Evolutionary conservation across 129 eudicot species (phyloP), one percentile per base, ranked within the genome.

Genomic region (Flaveria robusta): DNA sequence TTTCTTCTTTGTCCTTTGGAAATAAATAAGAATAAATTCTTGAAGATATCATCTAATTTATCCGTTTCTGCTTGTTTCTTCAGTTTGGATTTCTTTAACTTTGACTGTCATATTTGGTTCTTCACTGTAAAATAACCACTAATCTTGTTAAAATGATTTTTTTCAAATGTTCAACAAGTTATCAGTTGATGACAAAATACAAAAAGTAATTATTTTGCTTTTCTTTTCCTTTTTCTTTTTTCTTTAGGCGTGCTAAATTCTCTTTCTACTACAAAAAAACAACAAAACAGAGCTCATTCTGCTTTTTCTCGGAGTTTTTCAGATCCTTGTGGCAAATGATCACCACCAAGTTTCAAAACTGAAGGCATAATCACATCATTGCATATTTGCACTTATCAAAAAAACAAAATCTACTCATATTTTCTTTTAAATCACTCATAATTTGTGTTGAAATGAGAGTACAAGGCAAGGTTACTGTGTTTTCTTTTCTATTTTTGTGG

Each of bases 191-290:
- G 50, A 52, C 49, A 65, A 43, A 60, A 47, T 3, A 19, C 45
- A 47, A 51, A 63, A 70, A 39, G 15, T 78, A 67, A 0, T 16
- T 12, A 9, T 46, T 46, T 13, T 46, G 15, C 4, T 10, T 46
- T 47, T 13, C 16, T 46, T 46, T 46, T 46, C 2, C 2, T 46
- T 10, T 46, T 3, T 46, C 10, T 64, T 62, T 29, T 80, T 77
- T 71, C 72, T 77, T 72, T 77, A 91, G 86, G 90, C 97, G 75
- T 87, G 92, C 97, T 73, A 54, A 80, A 63, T 84, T 77, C 78
- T 81, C 87, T 83, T 85, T 87, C 70, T 85, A 72, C 87, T 72
- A 78, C 86, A 51, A 77, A 62, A 34, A 77, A 71, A 82, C 84
- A 85, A 66, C 79, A 74, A 43, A 45, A 70, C 78, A 81, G 59